These are phyloP conservation scores for Streptanthus diversifolius DNA, from an alignment of 345 rosid species.

Conservation along the genomic window DNA sequence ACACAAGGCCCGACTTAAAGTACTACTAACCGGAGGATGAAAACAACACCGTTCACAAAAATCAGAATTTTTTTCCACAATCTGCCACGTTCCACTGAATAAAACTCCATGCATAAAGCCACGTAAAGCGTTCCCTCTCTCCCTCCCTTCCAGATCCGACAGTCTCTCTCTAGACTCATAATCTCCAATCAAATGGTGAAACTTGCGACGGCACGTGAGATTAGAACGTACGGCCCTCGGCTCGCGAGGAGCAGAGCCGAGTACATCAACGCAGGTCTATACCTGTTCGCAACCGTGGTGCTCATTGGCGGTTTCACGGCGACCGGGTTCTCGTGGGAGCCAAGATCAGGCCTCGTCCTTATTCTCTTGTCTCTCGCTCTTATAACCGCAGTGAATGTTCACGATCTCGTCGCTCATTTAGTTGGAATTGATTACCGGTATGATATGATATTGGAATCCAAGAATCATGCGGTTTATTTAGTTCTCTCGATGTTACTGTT, in stretches of 20 bases:
- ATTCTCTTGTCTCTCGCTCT: constrained; percentile 53
- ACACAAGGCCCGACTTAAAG: background rate
- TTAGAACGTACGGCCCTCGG: constrained; percentile 63
- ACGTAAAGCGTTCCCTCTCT: constrained; percentile 34
- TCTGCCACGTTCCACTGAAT: constrained; percentile 25
- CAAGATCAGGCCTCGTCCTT: constrained; percentile 62
- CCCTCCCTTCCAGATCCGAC: constrained; percentile 1
- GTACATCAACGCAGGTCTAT: constrained; percentile 73
- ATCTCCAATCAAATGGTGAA: constrained; percentile 61
- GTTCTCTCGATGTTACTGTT: background rate
- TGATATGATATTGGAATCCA: constrained; percentile 35
- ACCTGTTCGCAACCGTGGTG: constrained; percentile 56
- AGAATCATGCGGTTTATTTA: background rate
- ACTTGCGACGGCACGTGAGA: constrained; percentile 77
- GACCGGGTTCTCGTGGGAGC: constrained; percentile 59
- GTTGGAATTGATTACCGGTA: constrained; percentile 68
- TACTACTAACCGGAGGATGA: background rate
- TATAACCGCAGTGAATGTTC: constrained; percentile 50
- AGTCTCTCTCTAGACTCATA: background rate
- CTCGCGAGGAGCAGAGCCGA: constrained; percentile 54
- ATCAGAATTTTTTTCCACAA: background rate
- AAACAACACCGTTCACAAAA: background rate
- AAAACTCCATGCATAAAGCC: constrained; percentile 46
- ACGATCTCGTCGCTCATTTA: constrained; percentile 77
- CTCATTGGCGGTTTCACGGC: constrained; percentile 59